A percentile compares a stretch with the other conserved stretches of the same genome.
These are phyloP conservation scores for Fusarium verrucosum DNA, from an alignment of 2,329 filamentous ascomycete species.

Conservation along the genomic window DNA sequence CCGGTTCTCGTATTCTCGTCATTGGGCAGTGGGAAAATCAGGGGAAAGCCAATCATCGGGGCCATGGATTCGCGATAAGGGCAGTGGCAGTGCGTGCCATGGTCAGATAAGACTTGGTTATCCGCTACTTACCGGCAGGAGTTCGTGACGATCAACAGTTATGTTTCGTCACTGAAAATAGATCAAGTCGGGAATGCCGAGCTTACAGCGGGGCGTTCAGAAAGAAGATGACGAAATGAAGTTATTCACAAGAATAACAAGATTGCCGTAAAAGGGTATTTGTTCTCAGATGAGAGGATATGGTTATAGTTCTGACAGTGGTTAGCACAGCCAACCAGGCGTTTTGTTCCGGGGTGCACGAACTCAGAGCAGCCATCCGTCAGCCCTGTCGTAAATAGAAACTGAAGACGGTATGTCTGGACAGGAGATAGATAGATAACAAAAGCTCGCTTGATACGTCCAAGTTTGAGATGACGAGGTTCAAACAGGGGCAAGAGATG, in stretches of 20 bases:
- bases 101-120: slow-evolving; percentile 36
- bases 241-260: slow-evolving; percentile 23
- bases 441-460: slow-evolving; percentile 43
- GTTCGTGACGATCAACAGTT: slow-evolving; percentile 35
- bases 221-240: slow-evolving; percentile 1
- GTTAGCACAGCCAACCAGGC: slow-evolving; percentile 42
- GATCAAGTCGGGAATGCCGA: slow-evolving; percentile 41
- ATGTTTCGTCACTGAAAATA: slow-evolving; percentile 35
- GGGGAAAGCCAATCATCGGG: slow-evolving; percentile 30
- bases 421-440: slow-evolving; percentile 47
- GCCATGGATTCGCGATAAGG: slow-evolving; percentile 34
- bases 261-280: slow-evolving; percentile 4
- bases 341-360: slow-evolving; percentile 34
- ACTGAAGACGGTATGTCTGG: slow-evolving; percentile 36
- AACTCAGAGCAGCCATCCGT: slow-evolving; percentile 47
- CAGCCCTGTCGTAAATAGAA: slow-evolving; percentile 46
- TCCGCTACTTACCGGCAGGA: slow-evolving; percentile 35
- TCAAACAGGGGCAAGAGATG: slow-evolving; percentile 18
- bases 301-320: slow-evolving; percentile 40
- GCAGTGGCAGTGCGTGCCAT: slow-evolving; percentile 20
- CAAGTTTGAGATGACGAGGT: slow-evolving; percentile 26
- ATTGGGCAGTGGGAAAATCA: slow-evolving; percentile 36
- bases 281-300: slow-evolving; percentile 37
- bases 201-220: slow-evolving; percentile 13
- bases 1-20: slow-evolving; percentile 42